Evolutionary conservation across 2,329 filamentous ascomycete species (phyloP).

Genomic region (Drechslerella dactyloides): DNA sequence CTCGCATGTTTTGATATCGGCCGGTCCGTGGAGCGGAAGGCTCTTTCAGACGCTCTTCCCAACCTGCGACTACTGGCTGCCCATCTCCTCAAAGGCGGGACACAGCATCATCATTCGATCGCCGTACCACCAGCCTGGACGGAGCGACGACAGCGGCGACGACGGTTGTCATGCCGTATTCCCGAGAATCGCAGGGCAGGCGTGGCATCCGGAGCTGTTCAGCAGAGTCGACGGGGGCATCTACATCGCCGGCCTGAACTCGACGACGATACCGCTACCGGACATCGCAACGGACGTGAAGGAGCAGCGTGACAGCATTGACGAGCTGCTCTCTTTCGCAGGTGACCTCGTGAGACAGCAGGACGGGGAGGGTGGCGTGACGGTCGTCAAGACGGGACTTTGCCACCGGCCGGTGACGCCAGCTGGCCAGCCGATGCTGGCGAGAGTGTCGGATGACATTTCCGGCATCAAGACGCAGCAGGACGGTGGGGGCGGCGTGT

Average conservation of each 20-base stretch:
- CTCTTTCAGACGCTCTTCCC: conserved; percentile 73
- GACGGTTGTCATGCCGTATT: conserved; percentile 68
- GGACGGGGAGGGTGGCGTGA: conserved; percentile 4
- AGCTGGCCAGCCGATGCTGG: conserved; percentile 69
- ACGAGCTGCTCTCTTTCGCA: conserved; percentile 32
- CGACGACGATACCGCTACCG: conserved; percentile 67
- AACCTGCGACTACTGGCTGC: conserved; percentile 62
- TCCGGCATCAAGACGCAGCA: conserved; percentile 61
- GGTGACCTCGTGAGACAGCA: conserved; percentile 19
- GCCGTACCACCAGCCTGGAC: conserved; percentile 57
- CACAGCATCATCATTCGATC: conserved; percentile 73
- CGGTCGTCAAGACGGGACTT: conserved; percentile 68
- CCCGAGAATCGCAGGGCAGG: conserved; percentile 63
- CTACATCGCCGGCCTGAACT: conserved; percentile 76
- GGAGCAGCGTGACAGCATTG: conserved; percentile 56
- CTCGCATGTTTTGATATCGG: conserved; percentile 69
- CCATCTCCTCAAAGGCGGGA: conserved; percentile 70
- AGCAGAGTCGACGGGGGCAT: conserved; percentile 71
- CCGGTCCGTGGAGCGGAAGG: conserved; percentile 73
- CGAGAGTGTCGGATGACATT: conserved; percentile 64
- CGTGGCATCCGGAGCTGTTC: conserved; percentile 74
- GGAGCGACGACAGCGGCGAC: not conserved
- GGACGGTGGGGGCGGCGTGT: conserved; percentile 66
- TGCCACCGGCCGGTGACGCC: conserved; percentile 76
- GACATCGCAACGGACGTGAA: conserved; percentile 59